phyloP scores from a whole-genome alignment of 805 yeast genomes.

The Yamadazyma philogaea region DNA sequence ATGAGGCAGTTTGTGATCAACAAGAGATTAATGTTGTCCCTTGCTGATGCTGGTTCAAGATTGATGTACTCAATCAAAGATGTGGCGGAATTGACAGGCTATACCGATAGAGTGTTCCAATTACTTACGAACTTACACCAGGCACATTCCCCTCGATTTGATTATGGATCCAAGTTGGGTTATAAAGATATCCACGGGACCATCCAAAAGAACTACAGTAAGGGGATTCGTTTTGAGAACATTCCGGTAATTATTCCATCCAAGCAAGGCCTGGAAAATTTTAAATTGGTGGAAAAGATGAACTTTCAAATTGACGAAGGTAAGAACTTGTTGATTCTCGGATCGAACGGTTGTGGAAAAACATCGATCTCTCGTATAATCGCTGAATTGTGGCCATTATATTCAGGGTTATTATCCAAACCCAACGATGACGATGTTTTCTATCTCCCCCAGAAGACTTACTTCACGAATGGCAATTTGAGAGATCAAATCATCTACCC shows the following conservation, averaged over 20 bases:
- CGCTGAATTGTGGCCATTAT: slow-evolving; percentile 91
- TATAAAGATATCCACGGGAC: slow-evolving; percentile 69
- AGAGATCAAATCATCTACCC: slow-evolving; percentile 94
- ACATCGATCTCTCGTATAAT: slow-evolving; percentile 79
- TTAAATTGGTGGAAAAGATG: slow-evolving; percentile 55
- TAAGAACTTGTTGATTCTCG: slow-evolving; percentile 74
- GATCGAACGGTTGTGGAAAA: slow-evolving; percentile 88
- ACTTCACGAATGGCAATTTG: slow-evolving; percentile 77
- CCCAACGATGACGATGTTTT: slow-evolving; percentile 68
- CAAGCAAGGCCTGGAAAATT: slow-evolving; percentile 54
- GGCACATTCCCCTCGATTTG: slow-evolving; percentile 64
- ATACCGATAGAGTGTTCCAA: slow-evolving; percentile 80
- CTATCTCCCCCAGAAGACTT: slow-evolving; percentile 83
- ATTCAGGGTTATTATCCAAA: slow-evolving; percentile 75
- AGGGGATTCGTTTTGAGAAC: slow-evolving; percentile 78
- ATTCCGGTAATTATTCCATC: slow-evolving; percentile 82
- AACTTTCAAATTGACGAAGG: slow-evolving; percentile 57
- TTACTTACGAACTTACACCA: slow-evolving; percentile 75
- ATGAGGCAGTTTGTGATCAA: slow-evolving; percentile 89
- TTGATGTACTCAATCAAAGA: slow-evolving; percentile 94
- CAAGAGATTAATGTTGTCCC: slow-evolving; percentile 82
- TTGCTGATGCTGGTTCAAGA: slow-evolving; percentile 94
- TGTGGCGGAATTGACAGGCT: slow-evolving; percentile 85
- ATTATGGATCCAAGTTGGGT: slow-evolving; percentile 45
- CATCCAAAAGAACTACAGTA: slow-evolving; percentile 64